These are phyloP conservation scores for Entonaema liquescens DNA, from an alignment of 495 filamentous ascomycete species.

Conservation along the genomic window DNA sequence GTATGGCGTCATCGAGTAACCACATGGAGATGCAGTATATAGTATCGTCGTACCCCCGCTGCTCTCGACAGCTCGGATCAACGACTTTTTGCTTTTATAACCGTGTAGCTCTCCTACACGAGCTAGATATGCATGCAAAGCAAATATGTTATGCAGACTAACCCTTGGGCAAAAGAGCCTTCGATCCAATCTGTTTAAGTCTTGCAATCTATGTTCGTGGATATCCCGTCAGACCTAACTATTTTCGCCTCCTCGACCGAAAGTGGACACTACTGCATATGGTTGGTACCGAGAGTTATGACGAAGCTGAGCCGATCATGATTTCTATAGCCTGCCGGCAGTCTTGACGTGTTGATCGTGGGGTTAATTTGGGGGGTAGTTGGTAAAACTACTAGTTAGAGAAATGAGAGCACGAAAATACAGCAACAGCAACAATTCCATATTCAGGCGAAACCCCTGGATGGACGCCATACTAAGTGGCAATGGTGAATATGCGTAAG, in stretches of 20 bases:
- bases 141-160: slow-evolving; percentile 28
- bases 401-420: slow-evolving; percentile 1
- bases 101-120: slow-evolving; percentile 1
- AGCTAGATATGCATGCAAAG: slow-evolving; percentile 15
- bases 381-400: slow-evolving; percentile 6
- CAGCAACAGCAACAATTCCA: slow-evolving; percentile 4
- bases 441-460: background rate
- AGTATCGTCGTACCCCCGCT: slow-evolving; percentile 15
- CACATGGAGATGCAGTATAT: slow-evolving; percentile 20
- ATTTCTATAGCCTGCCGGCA: slow-evolving; percentile 6
- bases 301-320: slow-evolving; percentile 22
- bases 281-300: slow-evolving; percentile 10
- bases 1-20: slow-evolving; percentile 32
- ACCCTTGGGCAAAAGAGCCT: slow-evolving; percentile 8
- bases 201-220: background rate
- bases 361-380: slow-evolving; percentile 18
- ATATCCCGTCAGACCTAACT: slow-evolving; percentile 7
- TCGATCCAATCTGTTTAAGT: background rate
- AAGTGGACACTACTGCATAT: slow-evolving; percentile 6
- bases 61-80: slow-evolving; percentile 14
- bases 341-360: slow-evolving; percentile 23
- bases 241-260: slow-evolving; percentile 1
- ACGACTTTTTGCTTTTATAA: slow-evolving; percentile 17
- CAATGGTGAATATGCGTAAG: slow-evolving; percentile 17
- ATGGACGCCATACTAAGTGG: slow-evolving; percentile 18